These are phyloP conservation scores for Phytophthora boehmeriae DNA, from an alignment of 352 stramenopile genomes.

Conservation along the genomic window DNA sequence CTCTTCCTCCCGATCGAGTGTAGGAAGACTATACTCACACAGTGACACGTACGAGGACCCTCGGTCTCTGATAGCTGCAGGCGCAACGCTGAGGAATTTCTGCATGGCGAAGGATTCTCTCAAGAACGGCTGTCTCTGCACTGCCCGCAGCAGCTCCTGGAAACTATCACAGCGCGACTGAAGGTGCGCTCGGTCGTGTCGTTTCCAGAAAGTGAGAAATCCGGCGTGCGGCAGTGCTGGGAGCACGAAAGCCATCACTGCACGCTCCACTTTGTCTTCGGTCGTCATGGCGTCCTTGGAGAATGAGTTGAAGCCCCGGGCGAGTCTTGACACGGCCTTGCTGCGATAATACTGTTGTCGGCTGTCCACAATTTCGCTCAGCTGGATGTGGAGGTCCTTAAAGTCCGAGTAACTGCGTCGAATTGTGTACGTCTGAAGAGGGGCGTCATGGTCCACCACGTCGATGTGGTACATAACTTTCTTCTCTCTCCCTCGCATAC, in stretches of 20 bases:
- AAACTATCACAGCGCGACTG: constrained; percentile 76
- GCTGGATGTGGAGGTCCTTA: constrained; percentile 71
- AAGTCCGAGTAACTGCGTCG: constrained; percentile 86
- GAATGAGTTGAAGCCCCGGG: constrained; percentile 14
- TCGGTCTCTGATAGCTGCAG: constrained; percentile 68
- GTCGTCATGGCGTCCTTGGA: constrained; percentile 19
- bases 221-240: constrained; percentile 75
- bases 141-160: constrained; percentile 71
- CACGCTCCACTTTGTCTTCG: constrained; percentile 52
- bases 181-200: constrained; percentile 77
- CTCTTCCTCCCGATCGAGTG: constrained; percentile 68
- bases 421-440: constrained; percentile 87
- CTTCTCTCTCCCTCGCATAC: constrained; percentile 71
- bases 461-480: constrained; percentile 91
- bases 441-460: constrained; percentile 70
- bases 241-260: constrained; percentile 66
- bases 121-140: constrained; percentile 69
- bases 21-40: constrained; percentile 73
- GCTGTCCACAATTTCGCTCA: constrained; percentile 72
- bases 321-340: constrained; percentile 28
- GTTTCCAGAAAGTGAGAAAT: constrained; percentile 81
- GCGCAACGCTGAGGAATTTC: constrained; percentile 76
- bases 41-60: constrained; percentile 86
- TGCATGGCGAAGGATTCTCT: constrained; percentile 68
- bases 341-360: constrained; percentile 62